Conservation (phyloP, 1,284 basidiomycete species). For the Takashimella koratensis region DNA sequence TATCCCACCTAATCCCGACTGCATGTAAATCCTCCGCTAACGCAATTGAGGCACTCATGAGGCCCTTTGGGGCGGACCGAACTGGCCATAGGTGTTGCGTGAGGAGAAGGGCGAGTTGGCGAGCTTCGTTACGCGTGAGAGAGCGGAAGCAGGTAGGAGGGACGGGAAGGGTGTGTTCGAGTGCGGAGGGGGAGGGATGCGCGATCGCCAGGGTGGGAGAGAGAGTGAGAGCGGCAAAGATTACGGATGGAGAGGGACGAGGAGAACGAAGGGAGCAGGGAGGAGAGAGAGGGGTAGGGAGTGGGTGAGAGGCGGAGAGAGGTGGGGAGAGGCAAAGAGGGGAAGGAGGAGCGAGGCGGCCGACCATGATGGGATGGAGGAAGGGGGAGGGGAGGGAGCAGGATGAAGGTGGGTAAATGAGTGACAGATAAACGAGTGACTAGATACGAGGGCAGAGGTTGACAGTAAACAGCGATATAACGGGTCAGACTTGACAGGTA, state of each 20-base stretch:
- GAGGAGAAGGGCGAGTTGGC: conserved; percentile 21
- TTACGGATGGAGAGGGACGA: conserved; percentile 14
- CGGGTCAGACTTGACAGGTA: too few species aligned
- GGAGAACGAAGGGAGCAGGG: too few species aligned
- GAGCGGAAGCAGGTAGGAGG: background rate
- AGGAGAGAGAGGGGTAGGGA: too few species aligned
- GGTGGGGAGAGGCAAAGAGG: too few species aligned
- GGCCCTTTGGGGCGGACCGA: conserved; percentile 11
- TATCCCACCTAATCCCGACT: conserved; percentile 30
- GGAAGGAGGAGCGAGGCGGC: too few species aligned
- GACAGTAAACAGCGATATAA: too few species aligned
- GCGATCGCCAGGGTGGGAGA: conserved; percentile 6
- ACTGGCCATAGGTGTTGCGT: conserved; percentile 20
- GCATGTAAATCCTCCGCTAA: conserved; percentile 24
- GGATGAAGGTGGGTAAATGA: too few species aligned
- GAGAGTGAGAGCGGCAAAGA: conserved; percentile 17
- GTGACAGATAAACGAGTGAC: too few species aligned
- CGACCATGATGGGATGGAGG: too few species aligned
- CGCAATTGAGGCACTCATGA: conserved; percentile 27
- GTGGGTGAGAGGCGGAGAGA: too few species aligned
- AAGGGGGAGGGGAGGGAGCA: too few species aligned
- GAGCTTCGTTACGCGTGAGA: conserved; percentile 20
- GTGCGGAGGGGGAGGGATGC: conserved; percentile 8
- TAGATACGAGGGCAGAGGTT: too few species aligned
- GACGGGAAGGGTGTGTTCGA: conserved; percentile 2